These are phyloP conservation scores for Panellus pusillus DNA, from an alignment of 768 basidiomycete genomes.

Conservation along the genomic window DNA sequence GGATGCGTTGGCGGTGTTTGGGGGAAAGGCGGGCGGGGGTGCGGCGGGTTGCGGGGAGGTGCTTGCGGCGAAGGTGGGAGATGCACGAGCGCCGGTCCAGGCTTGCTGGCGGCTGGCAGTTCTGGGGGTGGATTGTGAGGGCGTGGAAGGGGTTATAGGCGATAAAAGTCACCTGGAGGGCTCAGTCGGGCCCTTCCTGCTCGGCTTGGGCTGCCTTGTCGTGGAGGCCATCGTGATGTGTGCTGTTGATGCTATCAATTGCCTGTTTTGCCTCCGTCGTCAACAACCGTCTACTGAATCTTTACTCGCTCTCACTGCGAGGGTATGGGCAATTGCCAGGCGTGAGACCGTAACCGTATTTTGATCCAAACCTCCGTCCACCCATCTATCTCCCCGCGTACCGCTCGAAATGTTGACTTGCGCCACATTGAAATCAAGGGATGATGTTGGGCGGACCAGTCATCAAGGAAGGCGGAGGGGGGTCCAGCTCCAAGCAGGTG, in stretches of 20 bases:
- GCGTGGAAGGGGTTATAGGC: constrained; percentile 1
- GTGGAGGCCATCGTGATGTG: constrained; percentile 56
- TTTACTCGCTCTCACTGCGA: too few species aligned
- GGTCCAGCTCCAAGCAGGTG: too few species aligned
- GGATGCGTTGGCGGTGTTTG: constrained; percentile 50
- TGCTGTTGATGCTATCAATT: not conserved
- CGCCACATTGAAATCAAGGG: too few species aligned
- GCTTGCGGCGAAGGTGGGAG: constrained; percentile 64
- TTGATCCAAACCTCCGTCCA: too few species aligned
- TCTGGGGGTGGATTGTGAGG: constrained; percentile 27
- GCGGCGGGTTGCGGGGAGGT: constrained; percentile 39
- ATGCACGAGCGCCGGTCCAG: constrained; percentile 68
- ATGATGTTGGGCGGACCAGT: too few species aligned
- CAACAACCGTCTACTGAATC: not conserved
- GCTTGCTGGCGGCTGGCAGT: constrained; percentile 39
- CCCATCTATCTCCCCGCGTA: too few species aligned
- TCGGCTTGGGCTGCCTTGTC: constrained; percentile 62
- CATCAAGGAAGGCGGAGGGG: too few species aligned
- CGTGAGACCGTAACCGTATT: too few species aligned
- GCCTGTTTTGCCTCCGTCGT: constrained; percentile 8
- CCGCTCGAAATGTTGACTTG: too few species aligned
- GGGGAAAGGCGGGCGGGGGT: constrained; percentile 39
- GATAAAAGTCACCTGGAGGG: constrained; percentile 47
- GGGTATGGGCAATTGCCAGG: too few species aligned
- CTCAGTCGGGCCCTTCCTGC: constrained; percentile 64